phyloP scores from a whole-genome alignment of 2,329 filamentous ascomycete genomes.

The Microsporum canis region DNA sequence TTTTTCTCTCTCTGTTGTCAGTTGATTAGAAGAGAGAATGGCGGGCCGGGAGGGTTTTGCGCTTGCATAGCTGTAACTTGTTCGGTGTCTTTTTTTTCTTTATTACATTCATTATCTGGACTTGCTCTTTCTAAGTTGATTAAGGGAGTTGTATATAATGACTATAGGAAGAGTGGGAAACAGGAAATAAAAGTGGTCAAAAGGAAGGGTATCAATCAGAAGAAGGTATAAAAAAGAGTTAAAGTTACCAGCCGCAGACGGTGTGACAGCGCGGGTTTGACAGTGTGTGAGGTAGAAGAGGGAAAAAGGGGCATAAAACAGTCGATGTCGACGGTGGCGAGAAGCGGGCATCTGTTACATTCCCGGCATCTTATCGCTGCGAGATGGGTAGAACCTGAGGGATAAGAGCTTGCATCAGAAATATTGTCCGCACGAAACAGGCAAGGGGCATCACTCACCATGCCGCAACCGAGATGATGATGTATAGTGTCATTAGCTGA shows the following conservation, averaged over 20 bases:
- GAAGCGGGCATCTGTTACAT: neutral
- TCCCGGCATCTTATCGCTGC: neutral
- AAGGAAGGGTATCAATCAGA: neutral
- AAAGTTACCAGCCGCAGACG: neutral
- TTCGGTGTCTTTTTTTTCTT: neutral
- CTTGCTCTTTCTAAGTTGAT: neutral
- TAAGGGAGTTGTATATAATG: neutral
- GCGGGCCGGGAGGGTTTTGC: neutral
- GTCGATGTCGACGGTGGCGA: neutral
- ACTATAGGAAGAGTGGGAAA: neutral
- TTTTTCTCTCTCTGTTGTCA: neutral
- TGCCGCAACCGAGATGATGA: slow-evolving; percentile 51
- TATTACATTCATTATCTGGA: neutral
- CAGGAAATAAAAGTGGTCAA: neutral
- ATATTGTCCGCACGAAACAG: neutral
- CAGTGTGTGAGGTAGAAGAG: neutral
- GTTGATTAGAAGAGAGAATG: neutral
- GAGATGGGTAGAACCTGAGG: neutral
- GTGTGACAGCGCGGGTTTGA: neutral
- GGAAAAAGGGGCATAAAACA: neutral
- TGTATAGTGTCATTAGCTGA: slow-evolving; percentile 47
- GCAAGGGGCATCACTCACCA: slow-evolving; percentile 32
- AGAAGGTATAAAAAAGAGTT: neutral
- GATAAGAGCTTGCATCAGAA: neutral
- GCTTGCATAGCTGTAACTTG: neutral